These are phyloP conservation scores for Saccharomycopsis crataegensis DNA, from an alignment of 1,139 yeast genomes.

Conservation along the genomic window DNA sequence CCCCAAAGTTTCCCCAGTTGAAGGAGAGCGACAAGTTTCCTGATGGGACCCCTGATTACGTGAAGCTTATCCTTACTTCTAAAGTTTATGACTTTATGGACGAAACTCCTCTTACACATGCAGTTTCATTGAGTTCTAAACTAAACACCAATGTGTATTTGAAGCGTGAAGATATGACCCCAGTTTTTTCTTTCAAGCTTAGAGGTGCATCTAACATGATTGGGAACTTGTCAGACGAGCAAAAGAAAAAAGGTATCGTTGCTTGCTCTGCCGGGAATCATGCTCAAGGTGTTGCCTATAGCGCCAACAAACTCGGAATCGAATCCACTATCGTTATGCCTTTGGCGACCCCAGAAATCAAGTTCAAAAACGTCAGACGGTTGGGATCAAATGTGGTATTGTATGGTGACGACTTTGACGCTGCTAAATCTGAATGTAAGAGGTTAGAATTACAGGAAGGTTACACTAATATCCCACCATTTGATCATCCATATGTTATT, in stretches of 20 bases:
- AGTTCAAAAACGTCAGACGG: slow-evolving; percentile 82
- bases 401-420: slow-evolving; percentile 88
- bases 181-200: slow-evolving; percentile 91
- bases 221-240: slow-evolving; percentile 67
- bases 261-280: slow-evolving; percentile 99
- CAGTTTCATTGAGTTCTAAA: slow-evolving; percentile 66
- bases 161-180: slow-evolving; percentile 88
- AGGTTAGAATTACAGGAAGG: slow-evolving; percentile 63
- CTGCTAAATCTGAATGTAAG: slow-evolving; percentile 83
- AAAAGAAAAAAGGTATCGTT: slow-evolving; percentile 79
- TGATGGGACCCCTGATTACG: slow-evolving; percentile 83
- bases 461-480: slow-evolving; percentile 88
- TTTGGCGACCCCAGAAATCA: slow-evolving; percentile 90
- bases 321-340: slow-evolving; percentile 99
- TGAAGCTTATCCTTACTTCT: slow-evolving; percentile 81
- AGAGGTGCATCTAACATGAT: slow-evolving; percentile 98
- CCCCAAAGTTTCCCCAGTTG: not conserved
- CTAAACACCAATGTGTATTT: slow-evolving; percentile 65
- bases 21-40: slow-evolving; percentile 25
- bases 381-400: slow-evolving; percentile 92
- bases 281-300: slow-evolving; percentile 97
- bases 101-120: slow-evolving; percentile 79
- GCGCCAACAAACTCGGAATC: slow-evolving; percentile 75
- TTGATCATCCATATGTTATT: slow-evolving; percentile 94
- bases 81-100: slow-evolving; percentile 91